Conservation (phyloP, 2,329 filamentous ascomycete genomes). For the Aspergillus costaricaensis region DNA sequence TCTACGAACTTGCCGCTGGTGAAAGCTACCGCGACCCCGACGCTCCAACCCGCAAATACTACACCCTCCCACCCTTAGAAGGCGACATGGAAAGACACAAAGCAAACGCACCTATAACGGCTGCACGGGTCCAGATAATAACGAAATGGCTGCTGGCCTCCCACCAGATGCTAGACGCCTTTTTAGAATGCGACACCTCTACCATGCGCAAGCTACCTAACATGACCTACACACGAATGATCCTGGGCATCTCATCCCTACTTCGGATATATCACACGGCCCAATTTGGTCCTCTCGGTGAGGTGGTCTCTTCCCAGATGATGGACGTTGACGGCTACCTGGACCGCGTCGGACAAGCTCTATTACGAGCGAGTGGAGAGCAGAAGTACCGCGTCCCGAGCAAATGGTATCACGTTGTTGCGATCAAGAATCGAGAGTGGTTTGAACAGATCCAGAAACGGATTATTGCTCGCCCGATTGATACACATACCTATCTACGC, state of each 20-base stretch:
- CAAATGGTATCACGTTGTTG: constrained; percentile 5
- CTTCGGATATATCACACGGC: constrained; percentile 1
- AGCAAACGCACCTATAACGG: not conserved
- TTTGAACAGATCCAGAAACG: not conserved
- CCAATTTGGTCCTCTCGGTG: not conserved
- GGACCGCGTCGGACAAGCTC: not conserved
- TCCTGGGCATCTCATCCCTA: constrained; percentile 1
- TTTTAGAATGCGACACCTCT: not conserved
- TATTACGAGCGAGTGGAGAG: not conserved
- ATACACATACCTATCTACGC: not conserved
- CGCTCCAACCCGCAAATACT: constrained; percentile 2
- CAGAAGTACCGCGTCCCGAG: constrained; percentile 3
- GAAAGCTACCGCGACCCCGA: constrained; percentile 21
- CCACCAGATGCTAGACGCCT: constrained; percentile 1
- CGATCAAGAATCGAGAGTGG: constrained; percentile 5
- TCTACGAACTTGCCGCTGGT: constrained; percentile 38
- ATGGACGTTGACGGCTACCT: constrained; percentile 5
- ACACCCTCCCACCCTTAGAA: constrained; percentile 4
- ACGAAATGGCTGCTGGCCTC: constrained; percentile 3
- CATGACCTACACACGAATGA: constrained; percentile 3
- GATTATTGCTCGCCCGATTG: not conserved
- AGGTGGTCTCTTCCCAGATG: not conserved
- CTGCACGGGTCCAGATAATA: not conserved
- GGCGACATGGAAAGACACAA: constrained; percentile 1
- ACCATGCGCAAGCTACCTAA: constrained; percentile 7